A percentile compares a stretch with the other conserved stretches of the same genome.
Conservation (phyloP, 306 rosid species). For the Citrullus mucosospermus region DNA sequence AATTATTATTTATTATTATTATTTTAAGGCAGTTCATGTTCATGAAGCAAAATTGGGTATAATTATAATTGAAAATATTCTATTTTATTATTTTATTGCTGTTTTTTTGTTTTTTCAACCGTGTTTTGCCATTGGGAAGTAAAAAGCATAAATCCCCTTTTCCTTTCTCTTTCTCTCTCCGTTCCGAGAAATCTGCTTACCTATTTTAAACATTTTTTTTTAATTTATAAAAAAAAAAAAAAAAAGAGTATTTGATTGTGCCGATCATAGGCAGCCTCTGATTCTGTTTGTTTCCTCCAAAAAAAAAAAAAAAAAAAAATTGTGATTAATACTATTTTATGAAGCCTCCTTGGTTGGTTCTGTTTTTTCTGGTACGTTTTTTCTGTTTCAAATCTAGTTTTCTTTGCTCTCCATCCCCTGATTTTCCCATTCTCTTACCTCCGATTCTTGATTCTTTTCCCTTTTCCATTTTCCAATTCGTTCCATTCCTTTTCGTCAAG, state of each 20-base stretch:
- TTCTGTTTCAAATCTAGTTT: conserved; percentile 21
- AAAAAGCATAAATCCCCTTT: conserved; percentile 8
- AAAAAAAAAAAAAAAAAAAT: not conserved
- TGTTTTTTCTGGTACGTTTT: conserved; percentile 32
- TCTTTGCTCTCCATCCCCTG: not conserved
- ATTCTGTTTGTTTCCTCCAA: conserved; percentile 6
- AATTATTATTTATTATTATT: too few relatives aligned
- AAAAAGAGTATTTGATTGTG: not conserved
- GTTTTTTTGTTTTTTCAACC: not conserved
- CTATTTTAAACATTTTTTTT: conserved; percentile 10
- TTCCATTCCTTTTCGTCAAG: not conserved
- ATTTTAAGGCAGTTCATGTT: too few relatives aligned
- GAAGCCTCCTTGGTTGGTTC: conserved; percentile 37
- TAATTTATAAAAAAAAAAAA: too few relatives aligned
- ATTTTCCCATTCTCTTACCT: not conserved
- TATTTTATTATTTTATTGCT: not conserved
- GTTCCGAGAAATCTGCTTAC: conserved; percentile 26
- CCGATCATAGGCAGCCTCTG: conserved; percentile 35
- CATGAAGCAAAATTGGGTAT: not conserved
- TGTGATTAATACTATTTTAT: conserved; percentile 16
- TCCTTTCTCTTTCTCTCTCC: conserved; percentile 8
- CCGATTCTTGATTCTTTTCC: not conserved
- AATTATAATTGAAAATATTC: not conserved
- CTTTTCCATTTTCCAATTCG: not conserved
- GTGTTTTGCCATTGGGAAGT: not conserved